These are phyloP conservation scores for Cruciata laevipes DNA, from an alignment of 257 asterid species.

Conservation along the genomic window DNA sequence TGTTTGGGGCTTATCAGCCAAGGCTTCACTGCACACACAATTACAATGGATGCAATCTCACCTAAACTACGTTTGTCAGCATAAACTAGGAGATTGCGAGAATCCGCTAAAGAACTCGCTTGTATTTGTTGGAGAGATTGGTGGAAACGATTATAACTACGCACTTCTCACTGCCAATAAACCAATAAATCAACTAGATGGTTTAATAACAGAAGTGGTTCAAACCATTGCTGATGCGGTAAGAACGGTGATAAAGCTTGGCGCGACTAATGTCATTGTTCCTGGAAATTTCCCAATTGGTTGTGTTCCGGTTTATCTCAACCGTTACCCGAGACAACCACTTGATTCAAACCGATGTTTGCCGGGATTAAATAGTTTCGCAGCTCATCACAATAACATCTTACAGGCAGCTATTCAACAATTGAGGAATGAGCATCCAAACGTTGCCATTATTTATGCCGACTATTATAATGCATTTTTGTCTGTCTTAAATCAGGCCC, in stretches of 20 bases:
- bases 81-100: slow-evolving; percentile 13
- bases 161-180: slow-evolving; percentile 8
- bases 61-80: not conserved
- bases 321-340: not conserved
- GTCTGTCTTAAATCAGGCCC: not conserved
- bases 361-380: not conserved
- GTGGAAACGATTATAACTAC: slow-evolving; percentile 31
- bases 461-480: not conserved
- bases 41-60: not conserved
- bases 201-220: slow-evolving; percentile 10
- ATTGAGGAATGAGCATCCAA: not conserved
- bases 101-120: slow-evolving; percentile 17
- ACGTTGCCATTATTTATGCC: not conserved
- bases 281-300: slow-evolving; percentile 5
- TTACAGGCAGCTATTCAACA: not conserved
- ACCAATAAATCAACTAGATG: not conserved
- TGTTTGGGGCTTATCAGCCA: not conserved
- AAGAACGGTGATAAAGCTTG: not conserved
- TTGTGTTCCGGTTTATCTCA: not conserved
- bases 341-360: not conserved
- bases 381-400: not conserved
- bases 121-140: slow-evolving; percentile 30
- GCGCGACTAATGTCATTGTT: not conserved
- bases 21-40: not conserved
- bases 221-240: slow-evolving; percentile 2